Base-by-base conservation (phyloP, 129 eudicot genomes). In the Tagetes patula region DNA sequence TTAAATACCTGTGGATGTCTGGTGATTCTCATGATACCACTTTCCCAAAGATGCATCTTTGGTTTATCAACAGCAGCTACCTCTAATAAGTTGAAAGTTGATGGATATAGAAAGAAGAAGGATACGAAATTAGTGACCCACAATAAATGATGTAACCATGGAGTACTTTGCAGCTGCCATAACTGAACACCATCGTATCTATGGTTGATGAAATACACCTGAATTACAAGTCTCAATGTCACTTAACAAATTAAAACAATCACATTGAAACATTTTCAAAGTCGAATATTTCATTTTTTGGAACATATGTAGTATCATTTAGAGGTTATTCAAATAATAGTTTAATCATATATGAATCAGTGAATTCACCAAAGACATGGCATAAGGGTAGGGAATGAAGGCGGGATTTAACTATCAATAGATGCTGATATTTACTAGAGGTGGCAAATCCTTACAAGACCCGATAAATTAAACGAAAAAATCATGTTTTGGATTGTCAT, bases 31-130 rank as follows among this genome's bases (percentile, higher is more conserved):
- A 95, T 95, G 70, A 95, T 88, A 75, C 99, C 99, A 59, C 91
- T 95, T 84, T 95, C 99, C 99, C 99, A 95, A 20, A 95, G 96
- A 80, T 95, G 99, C 99, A 95, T 88, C 71, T 88, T 88, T 30
- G 99, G 97, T 85, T 95, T 91, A 79, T 95, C 97, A 42, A 95
- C 97, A 63, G 99, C 99, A 27, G 99, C 99, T 47, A 95, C 99
- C 83, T 95, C 99, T 79, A 95, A 77, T 54, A 95, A 77, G 66
- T 95, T 95, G 78, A 95, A 95, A 9, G 99, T 95, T 46, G 99
- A 95, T 11, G 99, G 99, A 59, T 95, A 95, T 0, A 95, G 97
- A 74, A 95, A 88, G 79, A 95, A 70, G 82, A 95, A 95, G 59
- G 99, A 95, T 64, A 95, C 71, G 39, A 95, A 95, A 43, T 82